Conservation (phyloP, 176 grass and related monocot genomes). For the Oryza brachyantha region DNA sequence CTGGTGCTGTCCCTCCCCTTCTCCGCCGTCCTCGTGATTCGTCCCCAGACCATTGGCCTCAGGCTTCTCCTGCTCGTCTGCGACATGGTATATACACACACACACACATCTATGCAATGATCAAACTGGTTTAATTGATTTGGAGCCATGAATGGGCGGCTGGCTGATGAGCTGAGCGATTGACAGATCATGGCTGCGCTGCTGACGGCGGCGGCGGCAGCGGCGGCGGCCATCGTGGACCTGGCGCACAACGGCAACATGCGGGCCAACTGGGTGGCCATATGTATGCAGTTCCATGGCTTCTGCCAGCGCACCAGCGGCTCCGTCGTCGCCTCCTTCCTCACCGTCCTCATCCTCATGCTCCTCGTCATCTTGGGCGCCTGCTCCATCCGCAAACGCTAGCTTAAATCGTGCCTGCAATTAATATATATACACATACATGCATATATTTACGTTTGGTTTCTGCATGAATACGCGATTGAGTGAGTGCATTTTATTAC, state of each 20-base stretch:
- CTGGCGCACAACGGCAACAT: slow-evolving; percentile 75
- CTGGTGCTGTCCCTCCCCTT: slow-evolving; percentile 84
- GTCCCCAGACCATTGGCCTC: slow-evolving; percentile 53
- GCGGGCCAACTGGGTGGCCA: slow-evolving; percentile 89
- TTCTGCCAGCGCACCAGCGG: slow-evolving; percentile 91
- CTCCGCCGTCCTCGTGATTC: slow-evolving; percentile 54
- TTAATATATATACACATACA: neutral
- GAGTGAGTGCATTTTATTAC: neutral
- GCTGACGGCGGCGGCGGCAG: slow-evolving; percentile 47
- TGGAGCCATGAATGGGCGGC: neutral
- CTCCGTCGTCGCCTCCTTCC: slow-evolving; percentile 75
- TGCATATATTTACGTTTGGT: neutral
- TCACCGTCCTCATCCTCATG: slow-evolving; percentile 71
- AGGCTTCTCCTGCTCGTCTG: slow-evolving; percentile 74
- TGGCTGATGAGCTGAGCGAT: neutral
- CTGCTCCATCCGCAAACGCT: slow-evolving; percentile 55
- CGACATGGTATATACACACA: slow-evolving; percentile 36
- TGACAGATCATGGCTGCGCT: slow-evolving; percentile 57
- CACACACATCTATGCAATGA: neutral
- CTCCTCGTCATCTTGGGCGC: slow-evolving; percentile 67
- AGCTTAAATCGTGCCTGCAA: neutral
- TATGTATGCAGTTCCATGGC: slow-evolving; percentile 86
- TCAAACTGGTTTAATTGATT: neutral
- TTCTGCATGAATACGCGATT: neutral
- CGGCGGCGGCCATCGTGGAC: slow-evolving; percentile 73